These are phyloP conservation scores for Ettlia oleoabundans DNA, from an alignment of 139 green algal genomes.

Conservation along the genomic window DNA sequence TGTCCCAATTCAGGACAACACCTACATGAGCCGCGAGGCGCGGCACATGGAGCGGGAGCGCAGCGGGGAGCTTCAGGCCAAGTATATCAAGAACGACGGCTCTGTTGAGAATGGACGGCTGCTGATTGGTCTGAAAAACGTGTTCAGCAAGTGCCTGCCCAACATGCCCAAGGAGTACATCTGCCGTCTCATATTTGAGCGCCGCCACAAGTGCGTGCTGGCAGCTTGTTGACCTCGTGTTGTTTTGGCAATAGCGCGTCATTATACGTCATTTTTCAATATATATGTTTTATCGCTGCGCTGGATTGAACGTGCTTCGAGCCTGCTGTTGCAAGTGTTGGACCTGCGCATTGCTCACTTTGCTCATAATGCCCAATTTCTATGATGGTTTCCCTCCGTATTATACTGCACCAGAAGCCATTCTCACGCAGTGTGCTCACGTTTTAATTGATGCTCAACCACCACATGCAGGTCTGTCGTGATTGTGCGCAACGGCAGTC, in stretches of 20 bases:
- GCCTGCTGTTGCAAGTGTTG: too few species aligned
- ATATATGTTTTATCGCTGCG: too few species aligned
- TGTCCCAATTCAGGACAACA: slow-evolving; percentile 16
- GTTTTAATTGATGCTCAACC: too few species aligned
- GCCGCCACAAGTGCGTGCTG: slow-evolving; percentile 63
- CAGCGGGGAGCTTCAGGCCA: slow-evolving; percentile 42
- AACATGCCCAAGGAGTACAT: slow-evolving; percentile 99
- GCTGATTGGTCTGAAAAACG: slow-evolving; percentile 93
- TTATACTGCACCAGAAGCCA: too few species aligned
- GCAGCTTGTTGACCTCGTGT: too few species aligned
- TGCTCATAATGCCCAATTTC: too few species aligned
- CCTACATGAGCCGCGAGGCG: slow-evolving; percentile 35
- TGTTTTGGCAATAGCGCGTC: too few species aligned
- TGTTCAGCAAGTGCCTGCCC: slow-evolving; percentile 95
- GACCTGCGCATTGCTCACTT: too few species aligned
- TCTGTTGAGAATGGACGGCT: neutral
- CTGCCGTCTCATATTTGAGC: slow-evolving; percentile 90
- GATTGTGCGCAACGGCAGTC: slow-evolving; percentile 56
- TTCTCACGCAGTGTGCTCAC: too few species aligned
- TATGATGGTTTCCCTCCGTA: too few species aligned
- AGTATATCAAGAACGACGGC: slow-evolving; percentile 50
- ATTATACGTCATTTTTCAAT: too few species aligned
- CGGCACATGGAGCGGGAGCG: slow-evolving; percentile 46
- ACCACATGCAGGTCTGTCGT: slow-evolving; percentile 57
- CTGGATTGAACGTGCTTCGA: too few species aligned